Base-by-base conservation (phyloP, 139 green algal species). In the Picochlorum costavermella region DNA sequence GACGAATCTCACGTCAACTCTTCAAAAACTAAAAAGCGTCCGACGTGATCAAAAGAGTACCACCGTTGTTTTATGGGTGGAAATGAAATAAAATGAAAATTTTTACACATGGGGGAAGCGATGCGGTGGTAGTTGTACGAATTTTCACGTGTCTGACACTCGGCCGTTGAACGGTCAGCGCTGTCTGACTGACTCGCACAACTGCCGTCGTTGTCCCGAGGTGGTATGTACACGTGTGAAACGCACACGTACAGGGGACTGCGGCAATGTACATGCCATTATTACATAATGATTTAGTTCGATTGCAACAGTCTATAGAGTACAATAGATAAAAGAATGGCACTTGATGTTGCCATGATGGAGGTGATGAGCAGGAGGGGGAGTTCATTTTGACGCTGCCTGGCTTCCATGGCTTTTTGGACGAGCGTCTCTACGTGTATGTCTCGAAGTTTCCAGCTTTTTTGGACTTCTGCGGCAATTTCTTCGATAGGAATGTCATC, bases 401-500 rank as follows among this genome's bases (percentile, higher is more conserved):
- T 68, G 10, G 61, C 31, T 66, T 87, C 78, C 31, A 90, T 67
- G 1, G 76, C 71, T 40, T 74, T 73, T 56, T 83, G 65, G 71
- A 89, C 81, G 56, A 96, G 71, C 31, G 28, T 63, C 71, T 85
- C 80, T 48, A 90, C 76, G 53, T 87, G 83, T 30, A 82, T 76
- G 62, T 88, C 82, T 57, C 69, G 56, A 40, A 77, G 30, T 67
- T 86, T 86, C 65, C 82, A 72, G 40, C 56, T 72, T 10, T 77
- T 74, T 71, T 82, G 60, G n/a, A 92, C 72, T 65, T 88, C 83
- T 44, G 73, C 72, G 9, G 88, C 86, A 37, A 96, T 96, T 60
- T 88, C 86, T 56, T 94, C 88, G 28, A 96, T 43, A 0, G 88
- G 87, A 11, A 96, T 62, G 50, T 96, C 88, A 0, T 76, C 59